phyloP scores from a whole-genome alignment of 805 yeast genomes.

The Barnettozyma wickerhamii region DNA sequence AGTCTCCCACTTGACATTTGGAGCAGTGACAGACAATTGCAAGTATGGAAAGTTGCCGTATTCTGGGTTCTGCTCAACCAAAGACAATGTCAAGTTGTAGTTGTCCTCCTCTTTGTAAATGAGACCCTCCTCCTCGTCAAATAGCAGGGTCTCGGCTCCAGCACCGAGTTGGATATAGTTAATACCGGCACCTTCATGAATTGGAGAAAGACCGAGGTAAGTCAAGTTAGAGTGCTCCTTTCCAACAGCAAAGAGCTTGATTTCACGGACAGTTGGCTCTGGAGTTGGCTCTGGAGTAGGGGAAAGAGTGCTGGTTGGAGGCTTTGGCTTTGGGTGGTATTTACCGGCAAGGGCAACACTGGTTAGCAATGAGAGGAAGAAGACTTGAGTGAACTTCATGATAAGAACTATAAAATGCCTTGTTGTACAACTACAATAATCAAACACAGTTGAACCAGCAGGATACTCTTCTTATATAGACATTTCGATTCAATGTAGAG shows the following conservation, averaged over 20 bases:
- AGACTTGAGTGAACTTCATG: too few species aligned
- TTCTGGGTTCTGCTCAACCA: neutral
- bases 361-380: too few species aligned
- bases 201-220: conserved; percentile 8
- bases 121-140: conserved; percentile 4
- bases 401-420: too few species aligned
- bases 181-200: conserved; percentile 22
- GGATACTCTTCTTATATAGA: too few species aligned
- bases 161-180: conserved; percentile 18
- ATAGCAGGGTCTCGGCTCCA: conserved; percentile 6
- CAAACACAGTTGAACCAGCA: too few species aligned
- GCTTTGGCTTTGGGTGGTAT: too few species aligned
- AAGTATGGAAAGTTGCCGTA: conserved; percentile 14
- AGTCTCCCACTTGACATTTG: conserved; percentile 11
- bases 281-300: too few species aligned
- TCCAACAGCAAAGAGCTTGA: neutral
- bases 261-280: neutral
- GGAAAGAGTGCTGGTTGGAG: too few species aligned
- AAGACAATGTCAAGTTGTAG: conserved; percentile 8
- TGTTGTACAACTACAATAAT: too few species aligned
- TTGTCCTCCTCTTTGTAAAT: conserved; percentile 6
- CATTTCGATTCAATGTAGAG: too few species aligned
- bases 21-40: conserved; percentile 10
- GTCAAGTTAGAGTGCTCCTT: neutral
- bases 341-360: too few species aligned